These are phyloP conservation scores for Coemansia aciculifera DNA, from an alignment of 192 early-diverging fungal genomes.

Conservation along the genomic window DNA sequence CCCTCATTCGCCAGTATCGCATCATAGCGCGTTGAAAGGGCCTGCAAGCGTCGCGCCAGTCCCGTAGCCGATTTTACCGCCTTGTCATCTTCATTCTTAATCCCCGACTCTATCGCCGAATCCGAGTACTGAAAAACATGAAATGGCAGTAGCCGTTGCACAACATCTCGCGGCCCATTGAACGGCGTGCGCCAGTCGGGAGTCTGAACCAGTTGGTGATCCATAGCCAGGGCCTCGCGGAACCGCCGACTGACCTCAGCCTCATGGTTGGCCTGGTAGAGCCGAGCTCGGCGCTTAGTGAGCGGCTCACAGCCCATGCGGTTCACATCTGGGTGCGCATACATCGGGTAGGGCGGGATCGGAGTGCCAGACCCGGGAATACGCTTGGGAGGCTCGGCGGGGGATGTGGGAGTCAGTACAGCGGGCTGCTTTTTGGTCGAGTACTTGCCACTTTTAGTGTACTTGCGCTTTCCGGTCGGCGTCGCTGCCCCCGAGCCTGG, in stretches of 20 bases:
- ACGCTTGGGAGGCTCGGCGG: conserved; percentile 6
- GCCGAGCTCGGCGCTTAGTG: conserved; percentile 20
- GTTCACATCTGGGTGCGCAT: conserved; percentile 24
- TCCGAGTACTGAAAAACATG: conserved; percentile 73
- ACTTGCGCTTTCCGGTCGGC: conserved; percentile 39
- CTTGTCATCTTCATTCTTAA: conserved; percentile 15
- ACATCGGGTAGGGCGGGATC: conserved; percentile 2
- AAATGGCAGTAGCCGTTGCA: conserved; percentile 69
- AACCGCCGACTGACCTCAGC: conserved; percentile 46
- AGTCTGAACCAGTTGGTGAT: conserved; percentile 50
- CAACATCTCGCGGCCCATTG: conserved; percentile 58
- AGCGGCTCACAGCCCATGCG: conserved; percentile 11
- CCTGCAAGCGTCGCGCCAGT: conserved; percentile 10
- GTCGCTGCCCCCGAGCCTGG: conserved; percentile 17
- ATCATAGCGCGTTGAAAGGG: conserved; percentile 19
- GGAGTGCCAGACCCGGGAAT: background rate
- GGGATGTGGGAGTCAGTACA: background rate
- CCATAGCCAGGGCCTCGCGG: conserved; percentile 53
- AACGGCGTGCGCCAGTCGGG: conserved; percentile 68
- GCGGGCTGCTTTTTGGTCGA: conserved; percentile 1
- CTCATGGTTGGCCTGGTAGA: conserved; percentile 24
- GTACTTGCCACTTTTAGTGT: conserved; percentile 45
- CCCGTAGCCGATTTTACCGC: background rate
- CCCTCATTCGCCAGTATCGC: conserved; percentile 27
- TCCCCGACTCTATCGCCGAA: conserved; percentile 19